Evolutionary conservation across 305 asterid genomes (phyloP), one percentile per base, ranked within the genome.

Genomic region (Solanum aculeatissimum): DNA sequence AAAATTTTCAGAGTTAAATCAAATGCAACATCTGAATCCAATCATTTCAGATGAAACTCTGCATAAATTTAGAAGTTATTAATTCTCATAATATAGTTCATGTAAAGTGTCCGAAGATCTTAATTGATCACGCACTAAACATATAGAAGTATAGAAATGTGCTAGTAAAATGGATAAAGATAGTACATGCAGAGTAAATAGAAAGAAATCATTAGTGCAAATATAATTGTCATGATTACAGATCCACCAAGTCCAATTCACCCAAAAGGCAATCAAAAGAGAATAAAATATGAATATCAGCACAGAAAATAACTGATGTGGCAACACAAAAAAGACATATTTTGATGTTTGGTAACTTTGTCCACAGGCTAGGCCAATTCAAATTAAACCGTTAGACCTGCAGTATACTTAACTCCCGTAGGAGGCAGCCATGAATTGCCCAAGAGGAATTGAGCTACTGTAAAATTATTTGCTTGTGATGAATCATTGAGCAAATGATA

Each of bases 341-440:
- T 15, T 4, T 43, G 42, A 32, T 27, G 23, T 14, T 13, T 7
- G 9, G 7, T 10, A 10, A 29, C 23, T 51, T 49, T 69, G 23
- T 35, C 40, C 40, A 35, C 40, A 4, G 40, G 40, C 3, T 6
- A 32, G 4, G 10, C 23, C 1, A 35, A 3, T 8, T 69, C 35
- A 70, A 65, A 70, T 70, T 80, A 89, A 38, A 85, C 83, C 11
- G 85, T 82, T 78, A 96, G 87, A 21, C 99, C 98, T 9, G 95
- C 91, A 2, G 94, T 90, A 84, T 87, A 96, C 88, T 84, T 89
- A 0, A 96, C 92, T 57, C 99, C 99, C 0, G 98, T 96, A 4
- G 97, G 89, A 3, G 98, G 97, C 89, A 96, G 19, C 99, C 99
- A 96, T 1, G 91, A 55, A 72, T 93, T 91, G 38, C 98, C 99